Base-by-base conservation (phyloP, 163 green algal genomes). In the Chlorella variabilis region DNA sequence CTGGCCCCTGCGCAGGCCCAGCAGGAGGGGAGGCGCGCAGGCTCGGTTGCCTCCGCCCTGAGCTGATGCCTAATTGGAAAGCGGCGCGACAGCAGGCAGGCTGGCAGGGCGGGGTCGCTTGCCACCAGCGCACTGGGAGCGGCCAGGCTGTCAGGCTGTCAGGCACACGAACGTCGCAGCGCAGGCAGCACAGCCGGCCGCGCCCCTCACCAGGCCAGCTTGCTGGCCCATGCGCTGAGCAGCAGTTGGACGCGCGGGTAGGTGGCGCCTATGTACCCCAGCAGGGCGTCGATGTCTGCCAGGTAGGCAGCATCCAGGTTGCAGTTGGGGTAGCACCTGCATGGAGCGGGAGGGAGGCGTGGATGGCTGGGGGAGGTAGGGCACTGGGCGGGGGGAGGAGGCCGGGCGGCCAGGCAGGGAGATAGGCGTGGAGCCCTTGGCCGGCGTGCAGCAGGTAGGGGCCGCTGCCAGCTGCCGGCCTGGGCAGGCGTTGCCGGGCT, bases 291-390 rank as follows among this genome's bases (percentile, higher is more conserved):
- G 18, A 70, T 70, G 4, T 70, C 62, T 29, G 17, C 2, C 5
- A 9, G 3, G 59, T 33, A 68, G 4, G 20, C 21, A 23, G 11
- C 23, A 23, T 20, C 2, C 21, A 63, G 9, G 45, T 9, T 7
- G 49, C 70, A 77, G 70, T 77, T 27, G 20, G 70, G 70, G 8
- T 17, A 42, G 70, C 70, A 77, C 29, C 33, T 65, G 31, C 65
- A 45, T 18, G 38, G 11, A 4, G 51, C 25, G 29, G n/a, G 7
- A 18, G 63, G 42, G 63, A 62, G 8, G 45, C 33, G 45, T 77
- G 45, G 29, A 77, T 36, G 13, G 25, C 31, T 0, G 65, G 70
- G 29, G 45, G 31, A 1, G 65, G 25, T 18, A 77, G 23, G 48
- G 29, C 25, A 42, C 45, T 54, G 11, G 45, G 15, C 45, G 15